Base-by-base conservation (phyloP, 495 filamentous ascomycete species). In the Penicillium chermesinum region DNA sequence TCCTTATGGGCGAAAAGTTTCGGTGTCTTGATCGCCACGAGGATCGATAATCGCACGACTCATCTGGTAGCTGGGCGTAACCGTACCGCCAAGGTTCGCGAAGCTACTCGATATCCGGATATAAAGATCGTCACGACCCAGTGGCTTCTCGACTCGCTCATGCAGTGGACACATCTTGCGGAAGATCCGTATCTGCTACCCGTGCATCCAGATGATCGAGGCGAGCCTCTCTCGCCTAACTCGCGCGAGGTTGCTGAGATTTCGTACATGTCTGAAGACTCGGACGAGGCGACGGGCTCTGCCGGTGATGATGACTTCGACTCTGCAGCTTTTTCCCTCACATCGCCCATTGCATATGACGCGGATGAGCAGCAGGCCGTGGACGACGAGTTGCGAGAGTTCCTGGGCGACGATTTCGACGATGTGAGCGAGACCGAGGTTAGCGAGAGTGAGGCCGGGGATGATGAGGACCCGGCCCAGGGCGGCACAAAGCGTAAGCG, bases 81-180 rank as follows among this genome's bases (percentile, higher is more conserved):
- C 42, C 81, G 91, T n/a, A 96, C 91, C 7, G 80, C 84, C 30
- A 98, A 98, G 65, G 87, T 96, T 35, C 78, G 82, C 19, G 83
- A 87, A 67, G 93, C 93, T 5, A 75, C 78, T 12, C 77, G 82
- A 18, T 80, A 81, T 15, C 79, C 81, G 10, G 80, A 80, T 3
- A 83, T 97, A 66, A 88, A 89, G 61, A 91, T 99, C 41, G 91
- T 99, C 43, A 86, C 81, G 49, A 85, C 86, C 21, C 84, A 87
- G 53, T 99, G 93, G 93, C 79, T 99, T 22, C 71, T 83, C 21
- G 86, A 90, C 47, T 89, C 79, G 25, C 80, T 96, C 45, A 81
- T 78, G 2, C 80, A 80, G 55, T 98, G 91, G 91, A 70, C 72
- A 41, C 83, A 76, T 42, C 69, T 88, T 15, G 79, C 87, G 20